Percentiles rank a stretch among this genome's conserved stretches.
Evolutionary conservation across 2,329 filamentous ascomycete genomes (phyloP).

Genomic region (Coccinonectria pachysandricola): DNA sequence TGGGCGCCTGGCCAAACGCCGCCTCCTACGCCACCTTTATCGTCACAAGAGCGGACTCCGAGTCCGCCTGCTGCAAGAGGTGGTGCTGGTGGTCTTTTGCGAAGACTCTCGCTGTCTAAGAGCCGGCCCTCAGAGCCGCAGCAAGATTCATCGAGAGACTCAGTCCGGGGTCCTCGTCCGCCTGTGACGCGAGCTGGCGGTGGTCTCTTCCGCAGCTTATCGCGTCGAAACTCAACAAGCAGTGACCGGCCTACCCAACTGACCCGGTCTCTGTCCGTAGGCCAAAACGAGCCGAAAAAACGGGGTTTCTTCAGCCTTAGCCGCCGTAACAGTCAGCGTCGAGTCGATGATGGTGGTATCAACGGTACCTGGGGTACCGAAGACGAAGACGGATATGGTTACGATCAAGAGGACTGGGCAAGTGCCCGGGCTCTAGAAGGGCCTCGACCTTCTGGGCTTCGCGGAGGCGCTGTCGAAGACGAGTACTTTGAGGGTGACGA

Average conservation of each 20-base stretch:
- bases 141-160: constrained; percentile 27
- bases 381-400: constrained; percentile 33
- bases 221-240: constrained; percentile 23
- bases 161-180: constrained; percentile 34
- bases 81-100: constrained; percentile 27
- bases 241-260: constrained; percentile 31
- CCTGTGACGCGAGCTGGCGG: constrained; percentile 33
- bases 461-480: constrained; percentile 31
- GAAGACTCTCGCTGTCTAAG: constrained; percentile 33
- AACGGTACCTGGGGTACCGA: constrained; percentile 43
- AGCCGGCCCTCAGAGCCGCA: constrained; percentile 26
- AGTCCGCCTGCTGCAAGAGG: constrained; percentile 24
- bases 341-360: constrained; percentile 41
- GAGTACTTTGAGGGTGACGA: constrained; percentile 49
- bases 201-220: constrained; percentile 36
- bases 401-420: constrained; percentile 19
- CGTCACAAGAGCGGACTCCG: constrained; percentile 34
- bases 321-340: constrained; percentile 29
- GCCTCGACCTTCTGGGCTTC: constrained; percentile 22
- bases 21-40: constrained; percentile 50
- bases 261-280: constrained; percentile 51
- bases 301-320: constrained; percentile 33
- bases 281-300: constrained; percentile 39
- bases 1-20: constrained; percentile 74
- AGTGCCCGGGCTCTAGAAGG: too few species aligned